Conservation (phyloP, 257 asterid species). For the Capsicum chinense region DNA sequence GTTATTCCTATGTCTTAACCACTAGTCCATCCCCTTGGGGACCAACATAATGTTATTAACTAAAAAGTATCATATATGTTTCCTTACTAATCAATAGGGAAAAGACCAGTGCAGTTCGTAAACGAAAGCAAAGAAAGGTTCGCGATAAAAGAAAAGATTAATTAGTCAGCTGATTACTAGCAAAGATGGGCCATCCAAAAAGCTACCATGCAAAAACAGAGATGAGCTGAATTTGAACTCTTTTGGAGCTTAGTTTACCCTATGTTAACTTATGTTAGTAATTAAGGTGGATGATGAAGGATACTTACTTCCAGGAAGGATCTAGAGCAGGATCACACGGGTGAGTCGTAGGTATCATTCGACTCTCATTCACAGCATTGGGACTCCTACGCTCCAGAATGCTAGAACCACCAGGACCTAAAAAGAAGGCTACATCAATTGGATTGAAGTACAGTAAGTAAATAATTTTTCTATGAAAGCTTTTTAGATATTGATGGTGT, state of each 20-base stretch:
- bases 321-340: constrained; percentile 46
- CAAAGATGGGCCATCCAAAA: not conserved
- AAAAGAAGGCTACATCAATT: no score
- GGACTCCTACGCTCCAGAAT: constrained; percentile 34
- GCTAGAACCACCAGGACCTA: constrained; percentile 43
- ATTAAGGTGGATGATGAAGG: not conserved
- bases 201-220: not conserved
- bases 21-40: not conserved
- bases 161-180: not conserved
- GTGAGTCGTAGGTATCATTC: constrained; percentile 30
- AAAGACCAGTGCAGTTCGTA: not conserved
- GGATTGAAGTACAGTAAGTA: no score
- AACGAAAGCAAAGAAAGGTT: no score
- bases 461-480: not conserved
- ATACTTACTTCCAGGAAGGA: constrained; percentile 69
- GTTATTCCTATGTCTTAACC: not conserved
- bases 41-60: not conserved
- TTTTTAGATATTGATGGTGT: not conserved
- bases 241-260: not conserved
- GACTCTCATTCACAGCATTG: constrained; percentile 35
- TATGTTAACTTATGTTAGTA: not conserved
- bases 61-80: not conserved
- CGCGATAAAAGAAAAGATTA: constrained; percentile 28
- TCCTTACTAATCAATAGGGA: not conserved
- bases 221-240: constrained; percentile 22